A percentile compares a stretch with the other conserved stretches of the same genome.
Evolutionary conservation across 2,329 filamentous ascomycete genomes (phyloP).

Genomic region (Microsporum canis): DNA sequence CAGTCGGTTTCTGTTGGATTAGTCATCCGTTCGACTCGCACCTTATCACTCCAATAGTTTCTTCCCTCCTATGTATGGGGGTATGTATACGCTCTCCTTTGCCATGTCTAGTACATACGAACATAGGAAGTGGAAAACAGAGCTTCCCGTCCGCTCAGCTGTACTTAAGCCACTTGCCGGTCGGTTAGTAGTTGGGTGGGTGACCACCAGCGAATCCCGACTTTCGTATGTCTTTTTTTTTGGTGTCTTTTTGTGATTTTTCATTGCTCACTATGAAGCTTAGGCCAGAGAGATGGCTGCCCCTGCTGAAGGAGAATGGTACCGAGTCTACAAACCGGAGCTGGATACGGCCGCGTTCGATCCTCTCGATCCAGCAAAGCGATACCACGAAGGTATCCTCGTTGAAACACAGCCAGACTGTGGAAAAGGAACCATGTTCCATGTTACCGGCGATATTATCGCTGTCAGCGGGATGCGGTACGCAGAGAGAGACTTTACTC

Average conservation of each 20-base stretch:
- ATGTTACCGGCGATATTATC: conserved; percentile 14
- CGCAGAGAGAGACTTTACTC: conserved; percentile 7
- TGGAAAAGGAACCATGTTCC: conserved; percentile 8
- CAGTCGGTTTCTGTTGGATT: no score
- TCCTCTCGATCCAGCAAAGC: conserved; percentile 13
- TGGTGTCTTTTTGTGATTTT: not conserved
- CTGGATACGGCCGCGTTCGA: conserved; percentile 11
- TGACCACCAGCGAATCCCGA: not conserved
- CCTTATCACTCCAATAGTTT: no score
- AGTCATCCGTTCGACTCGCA: no score
- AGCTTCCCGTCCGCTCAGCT: not conserved
- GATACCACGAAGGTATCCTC: conserved; percentile 13
- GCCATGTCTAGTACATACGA: not conserved
- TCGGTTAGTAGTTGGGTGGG: not conserved
- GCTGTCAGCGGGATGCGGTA: conserved; percentile 10
- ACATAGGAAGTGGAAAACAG: not conserved
- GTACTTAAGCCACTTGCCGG: not conserved
- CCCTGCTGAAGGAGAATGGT: conserved; percentile 5
- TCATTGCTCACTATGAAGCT: not conserved
- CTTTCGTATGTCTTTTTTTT: not conserved
- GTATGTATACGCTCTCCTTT: not conserved
- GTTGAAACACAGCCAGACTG: conserved; percentile 6
- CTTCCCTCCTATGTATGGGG: no score
- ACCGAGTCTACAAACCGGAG: conserved; percentile 10
- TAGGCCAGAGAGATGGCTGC: not conserved